Evolutionary conservation across 352 stramenopile genomes (phyloP), one percentile per base, ranked within the genome.

Genomic region (Plasmopara viticola): DNA sequence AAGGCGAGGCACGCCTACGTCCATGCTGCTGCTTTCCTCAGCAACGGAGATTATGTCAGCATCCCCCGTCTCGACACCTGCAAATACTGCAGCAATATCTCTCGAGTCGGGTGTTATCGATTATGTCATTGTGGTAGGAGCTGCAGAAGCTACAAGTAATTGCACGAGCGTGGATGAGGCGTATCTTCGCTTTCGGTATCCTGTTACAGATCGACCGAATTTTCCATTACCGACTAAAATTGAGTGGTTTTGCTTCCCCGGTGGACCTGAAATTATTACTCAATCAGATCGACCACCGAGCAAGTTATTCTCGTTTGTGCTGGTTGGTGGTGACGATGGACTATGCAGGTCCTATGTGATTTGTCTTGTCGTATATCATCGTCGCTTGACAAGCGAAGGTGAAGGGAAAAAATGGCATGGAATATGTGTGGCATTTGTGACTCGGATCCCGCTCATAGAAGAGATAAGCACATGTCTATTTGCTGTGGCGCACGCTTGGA

Each of bases 211-310:
- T 52, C 67, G 76, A 6, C 64, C 46, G 5, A 57, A 75, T 14
- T 92, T 89, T 54, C 73, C 81, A 6, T 47, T 92, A 15, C 84
- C 84, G 1, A 94, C 81, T 1, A 94, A 94, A 62, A 84, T 94
- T 44, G 84, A 94, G 58, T 94, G 84, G 83, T 94, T 94, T 58
- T 94, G 84, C 51, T 92, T 92, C 41, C 82, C 84, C 1, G 66
- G 66, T 18, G 84, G 84, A 6, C 67, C 74, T 0, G 78, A 94
- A 62, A 61, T 84, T 20, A 48, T 87, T 5, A 56, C 59, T 10
- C 71, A 87, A 58, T 31, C 48, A 9, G 33, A 68, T 15, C 57
- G 77, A 10, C 84, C 84, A 0, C 52, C 53, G 14, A 76, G 68
- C 14, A 83, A 81, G 41, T 9, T 86, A 3, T 92, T 91, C 57